Evolutionary conservation across 2,329 filamentous ascomycete species (phyloP).

Genomic region (Cercospora zeina): DNA sequence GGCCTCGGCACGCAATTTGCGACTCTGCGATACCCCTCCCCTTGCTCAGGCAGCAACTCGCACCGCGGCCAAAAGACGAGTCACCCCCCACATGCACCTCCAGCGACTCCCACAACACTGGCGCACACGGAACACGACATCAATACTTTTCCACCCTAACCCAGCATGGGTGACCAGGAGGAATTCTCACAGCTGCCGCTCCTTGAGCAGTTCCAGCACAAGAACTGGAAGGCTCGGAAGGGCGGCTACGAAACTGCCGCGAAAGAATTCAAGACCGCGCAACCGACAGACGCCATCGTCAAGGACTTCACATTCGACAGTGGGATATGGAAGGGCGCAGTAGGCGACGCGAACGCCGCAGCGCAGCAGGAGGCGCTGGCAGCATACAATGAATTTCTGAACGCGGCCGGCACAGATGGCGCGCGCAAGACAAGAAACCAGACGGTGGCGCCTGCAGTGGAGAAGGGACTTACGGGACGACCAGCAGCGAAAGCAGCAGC

Average conservation of each 20-base stretch:
- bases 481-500: constrained; percentile 85
- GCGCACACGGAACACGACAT: constrained; percentile 11
- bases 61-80: background rate
- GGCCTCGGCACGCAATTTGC: background rate
- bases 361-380: constrained; percentile 91
- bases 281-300: constrained; percentile 82
- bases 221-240: constrained; percentile 98
- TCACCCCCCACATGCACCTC: constrained; percentile 7
- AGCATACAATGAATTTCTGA: constrained; percentile 86
- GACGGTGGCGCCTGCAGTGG: constrained; percentile 76
- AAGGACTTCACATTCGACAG: constrained; percentile 83
- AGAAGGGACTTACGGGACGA: constrained; percentile 89
- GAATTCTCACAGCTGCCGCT: constrained; percentile 79
- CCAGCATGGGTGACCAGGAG: constrained; percentile 77
- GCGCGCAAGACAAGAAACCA: constrained; percentile 65
- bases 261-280: constrained; percentile 80
- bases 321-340: constrained; percentile 85
- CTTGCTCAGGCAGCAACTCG: constrained; percentile 3
- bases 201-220: constrained; percentile 79
- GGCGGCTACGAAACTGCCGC: constrained; percentile 89
- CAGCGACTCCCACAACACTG: background rate
- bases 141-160: background rate
- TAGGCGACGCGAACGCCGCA: constrained; percentile 92
- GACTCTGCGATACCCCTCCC: background rate
- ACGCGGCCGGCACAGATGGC: constrained; percentile 80